A percentile compares a stretch with the other conserved stretches of the same genome.
These are phyloP conservation scores for Pachysolen tannophilus DNA, from an alignment of 805 yeast genomes.

Conservation along the genomic window DNA sequence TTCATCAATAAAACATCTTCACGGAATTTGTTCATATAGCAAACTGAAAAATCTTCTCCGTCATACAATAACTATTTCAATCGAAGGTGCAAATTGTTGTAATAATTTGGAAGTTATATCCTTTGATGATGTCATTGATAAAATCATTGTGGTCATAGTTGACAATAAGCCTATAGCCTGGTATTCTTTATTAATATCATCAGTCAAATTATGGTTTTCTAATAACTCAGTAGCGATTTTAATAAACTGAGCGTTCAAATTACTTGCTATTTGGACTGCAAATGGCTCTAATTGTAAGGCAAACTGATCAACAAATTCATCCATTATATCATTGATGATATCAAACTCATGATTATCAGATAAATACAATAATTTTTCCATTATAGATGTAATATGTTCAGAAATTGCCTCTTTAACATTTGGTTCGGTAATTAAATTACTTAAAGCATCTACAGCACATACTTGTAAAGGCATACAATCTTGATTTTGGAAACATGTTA, in stretches of 20 bases:
- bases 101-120: constrained; percentile 60
- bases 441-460: constrained; percentile 45
- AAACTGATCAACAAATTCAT: constrained; percentile 83
- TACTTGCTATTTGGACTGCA: constrained; percentile 58
- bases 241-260: constrained; percentile 67
- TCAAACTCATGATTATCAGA: constrained; percentile 78
- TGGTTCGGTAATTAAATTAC: constrained; percentile 31
- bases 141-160: constrained; percentile 73
- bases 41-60: too few species aligned
- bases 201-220: constrained; percentile 38
- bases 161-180: constrained; percentile 77
- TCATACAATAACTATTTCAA: too few species aligned
- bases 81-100: constrained; percentile 60
- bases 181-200: constrained; percentile 59
- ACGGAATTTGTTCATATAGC: too few species aligned
- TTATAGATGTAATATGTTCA: constrained; percentile 58
- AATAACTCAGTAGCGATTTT: constrained; percentile 59
- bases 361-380: constrained; percentile 65
- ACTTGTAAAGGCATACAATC: constrained; percentile 42
- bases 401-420: constrained; percentile 53
- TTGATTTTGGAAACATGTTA: constrained; percentile 24
- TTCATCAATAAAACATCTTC: too few species aligned
- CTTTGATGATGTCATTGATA: constrained; percentile 72
- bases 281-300: constrained; percentile 85
- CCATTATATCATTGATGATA: constrained; percentile 80